Conservation (phyloP, 306 rosid species). For the Corylus americana region DNA sequence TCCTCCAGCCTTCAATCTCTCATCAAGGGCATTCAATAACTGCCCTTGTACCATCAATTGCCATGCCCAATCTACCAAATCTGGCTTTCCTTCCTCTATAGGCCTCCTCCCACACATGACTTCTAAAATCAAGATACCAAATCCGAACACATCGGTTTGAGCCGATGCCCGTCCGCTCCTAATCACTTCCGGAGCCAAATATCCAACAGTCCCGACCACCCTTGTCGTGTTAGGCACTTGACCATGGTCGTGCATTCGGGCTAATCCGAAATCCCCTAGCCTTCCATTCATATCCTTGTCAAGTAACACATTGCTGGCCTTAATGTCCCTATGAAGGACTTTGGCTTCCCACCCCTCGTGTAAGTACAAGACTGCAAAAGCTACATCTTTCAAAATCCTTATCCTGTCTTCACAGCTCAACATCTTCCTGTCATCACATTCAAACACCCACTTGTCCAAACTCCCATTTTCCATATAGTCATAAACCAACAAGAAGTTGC, state of each 20-base stretch:
- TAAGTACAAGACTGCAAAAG: slow-evolving; percentile 61
- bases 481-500: slow-evolving; percentile 66
- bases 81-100: slow-evolving; percentile 63
- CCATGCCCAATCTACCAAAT: slow-evolving; percentile 67
- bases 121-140: slow-evolving; percentile 75
- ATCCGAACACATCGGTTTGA: slow-evolving; percentile 70
- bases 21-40: slow-evolving; percentile 51
- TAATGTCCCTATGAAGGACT: slow-evolving; percentile 84
- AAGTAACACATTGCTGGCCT: slow-evolving; percentile 80
- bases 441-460: slow-evolving; percentile 66
- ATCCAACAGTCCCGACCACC: slow-evolving; percentile 82
- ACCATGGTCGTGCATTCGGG: slow-evolving; percentile 62
- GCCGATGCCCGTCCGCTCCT: slow-evolving; percentile 67
- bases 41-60: slow-evolving; percentile 50
- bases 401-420: slow-evolving; percentile 52
- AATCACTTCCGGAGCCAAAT: slow-evolving; percentile 77
- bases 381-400: slow-evolving; percentile 72
- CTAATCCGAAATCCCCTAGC: slow-evolving; percentile 85
- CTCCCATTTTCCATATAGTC: slow-evolving; percentile 92
- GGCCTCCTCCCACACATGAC: slow-evolving; percentile 90
- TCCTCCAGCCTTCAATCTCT: slow-evolving; percentile 44
- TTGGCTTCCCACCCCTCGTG: slow-evolving; percentile 92
- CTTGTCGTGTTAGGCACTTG: slow-evolving; percentile 67
- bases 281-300: slow-evolving; percentile 83
- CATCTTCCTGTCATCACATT: slow-evolving; percentile 47